These are phyloP conservation scores for Tanacetum coccineum DNA, from an alignment of 129 eudicot genomes.

Conservation along the genomic window DNA sequence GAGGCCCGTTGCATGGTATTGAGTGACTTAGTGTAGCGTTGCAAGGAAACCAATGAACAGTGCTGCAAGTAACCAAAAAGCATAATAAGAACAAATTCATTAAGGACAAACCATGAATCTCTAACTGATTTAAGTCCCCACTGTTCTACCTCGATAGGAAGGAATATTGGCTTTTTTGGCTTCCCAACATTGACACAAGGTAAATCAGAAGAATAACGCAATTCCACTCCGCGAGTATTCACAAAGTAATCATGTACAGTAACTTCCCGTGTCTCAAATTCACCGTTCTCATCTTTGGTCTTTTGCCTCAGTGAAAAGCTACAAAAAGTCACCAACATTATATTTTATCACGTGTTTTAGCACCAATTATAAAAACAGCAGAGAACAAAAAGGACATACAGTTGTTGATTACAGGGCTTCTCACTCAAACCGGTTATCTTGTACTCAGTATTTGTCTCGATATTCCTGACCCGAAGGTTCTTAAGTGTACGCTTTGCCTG, in stretches of 20 bases:
- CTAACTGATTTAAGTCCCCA: background rate
- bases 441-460: conserved; percentile 58
- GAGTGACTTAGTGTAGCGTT: conserved; percentile 82
- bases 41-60: conserved; percentile 65
- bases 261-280: conserved; percentile 44
- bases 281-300: conserved; percentile 45
- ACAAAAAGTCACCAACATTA: background rate
- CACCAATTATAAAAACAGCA: background rate
- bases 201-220: conserved; percentile 65
- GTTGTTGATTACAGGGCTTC: conserved; percentile 57
- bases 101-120: background rate
- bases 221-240: conserved; percentile 48
- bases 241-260: conserved; percentile 83
- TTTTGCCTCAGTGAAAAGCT: conserved; percentile 73
- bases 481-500: conserved; percentile 82
- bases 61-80: conserved; percentile 35
- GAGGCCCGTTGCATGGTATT: conserved; percentile 64
- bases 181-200: conserved; percentile 93
- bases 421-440: conserved; percentile 92
- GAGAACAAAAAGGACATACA: conserved; percentile 33
- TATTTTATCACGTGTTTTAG: background rate
- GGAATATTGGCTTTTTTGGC: conserved; percentile 71
- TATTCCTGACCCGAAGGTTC: conserved; percentile 67
- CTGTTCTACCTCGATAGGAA: conserved; percentile 69
- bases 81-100: background rate